Percentiles rank a stretch among this genome's conserved stretches.
Evolutionary conservation across 2,329 filamentous ascomycete species (phyloP).

Genomic region (Hymenoscyphus fraxineus): DNA sequence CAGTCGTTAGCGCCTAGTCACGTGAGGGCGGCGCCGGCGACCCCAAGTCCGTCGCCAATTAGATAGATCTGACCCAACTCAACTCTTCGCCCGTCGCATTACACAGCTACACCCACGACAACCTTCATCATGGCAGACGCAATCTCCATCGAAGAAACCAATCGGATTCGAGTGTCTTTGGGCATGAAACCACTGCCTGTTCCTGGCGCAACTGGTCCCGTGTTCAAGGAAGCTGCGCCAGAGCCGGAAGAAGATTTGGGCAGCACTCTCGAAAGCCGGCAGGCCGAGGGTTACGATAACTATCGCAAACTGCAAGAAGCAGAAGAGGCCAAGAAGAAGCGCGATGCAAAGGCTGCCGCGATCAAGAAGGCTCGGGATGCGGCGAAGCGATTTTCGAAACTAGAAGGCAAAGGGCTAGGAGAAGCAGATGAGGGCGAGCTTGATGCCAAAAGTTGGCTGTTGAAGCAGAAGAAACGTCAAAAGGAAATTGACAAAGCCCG

Average conservation of each 20-base stretch:
- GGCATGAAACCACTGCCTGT: slow-evolving; percentile 88
- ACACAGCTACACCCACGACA: neutral
- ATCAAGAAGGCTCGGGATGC: slow-evolving; percentile 85
- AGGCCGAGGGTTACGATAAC: slow-evolving; percentile 71
- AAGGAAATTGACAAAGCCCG: slow-evolving; percentile 82
- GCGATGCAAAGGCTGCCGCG: slow-evolving; percentile 75
- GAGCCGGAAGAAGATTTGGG: slow-evolving; percentile 59
- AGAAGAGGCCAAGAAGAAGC: slow-evolving; percentile 71
- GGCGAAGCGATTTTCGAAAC: slow-evolving; percentile 68
- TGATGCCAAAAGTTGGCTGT: slow-evolving; percentile 83
- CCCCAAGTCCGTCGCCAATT: neutral
- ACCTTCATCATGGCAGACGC: slow-evolving; percentile 46
- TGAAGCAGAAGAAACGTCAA: slow-evolving; percentile 86
- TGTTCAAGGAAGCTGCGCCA: slow-evolving; percentile 47
- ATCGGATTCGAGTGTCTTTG: slow-evolving; percentile 83
- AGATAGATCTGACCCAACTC: neutral
- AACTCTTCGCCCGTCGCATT: neutral
- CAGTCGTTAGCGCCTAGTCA: neutral
- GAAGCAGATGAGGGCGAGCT: slow-evolving; percentile 64
- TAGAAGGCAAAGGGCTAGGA: slow-evolving; percentile 81
- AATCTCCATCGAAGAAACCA: slow-evolving; percentile 86
- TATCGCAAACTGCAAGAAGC: slow-evolving; percentile 63
- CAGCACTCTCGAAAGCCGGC: slow-evolving; percentile 80
- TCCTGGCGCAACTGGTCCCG: slow-evolving; percentile 61
- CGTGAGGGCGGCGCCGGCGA: neutral